Percentiles rank a stretch among this genome's conserved stretches.
phyloP scores from a whole-genome alignment of 768 basidiomycete species.

The Suillus subalutaceus region DNA sequence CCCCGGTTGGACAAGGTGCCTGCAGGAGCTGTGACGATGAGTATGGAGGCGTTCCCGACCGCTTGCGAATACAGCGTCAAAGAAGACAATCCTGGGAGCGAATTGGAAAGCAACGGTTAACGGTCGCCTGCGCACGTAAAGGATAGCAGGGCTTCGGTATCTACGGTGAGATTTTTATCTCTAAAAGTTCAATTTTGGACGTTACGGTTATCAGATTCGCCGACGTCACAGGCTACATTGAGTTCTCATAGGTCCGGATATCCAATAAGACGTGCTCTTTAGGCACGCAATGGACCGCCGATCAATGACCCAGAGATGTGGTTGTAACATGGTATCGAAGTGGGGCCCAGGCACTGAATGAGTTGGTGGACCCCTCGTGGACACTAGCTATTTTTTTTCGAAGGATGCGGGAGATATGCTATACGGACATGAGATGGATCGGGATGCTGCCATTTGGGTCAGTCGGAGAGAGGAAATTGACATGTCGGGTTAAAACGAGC shows the following conservation, averaged over 20 bases:
- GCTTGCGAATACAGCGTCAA: background rate
- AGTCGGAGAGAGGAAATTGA: slow-evolving; percentile 18
- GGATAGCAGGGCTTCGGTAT: background rate
- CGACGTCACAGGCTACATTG: background rate
- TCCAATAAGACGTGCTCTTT: background rate
- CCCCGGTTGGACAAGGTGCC: background rate
- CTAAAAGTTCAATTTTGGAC: background rate
- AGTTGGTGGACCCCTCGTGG: background rate
- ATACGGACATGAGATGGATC: slow-evolving; percentile 20
- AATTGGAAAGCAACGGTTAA: background rate
- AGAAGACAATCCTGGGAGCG: background rate
- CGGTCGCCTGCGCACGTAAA: background rate
- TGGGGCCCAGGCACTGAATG: slow-evolving; percentile 11
- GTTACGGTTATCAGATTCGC: background rate
- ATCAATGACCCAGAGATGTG: slow-evolving; percentile 1
- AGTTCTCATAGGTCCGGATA: slow-evolving; percentile 1
- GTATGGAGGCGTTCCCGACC: background rate
- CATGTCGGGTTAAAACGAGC: slow-evolving; percentile 12
- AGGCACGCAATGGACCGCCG: slow-evolving; percentile 11
- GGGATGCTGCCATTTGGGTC: slow-evolving; percentile 14
- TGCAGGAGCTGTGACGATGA: background rate
- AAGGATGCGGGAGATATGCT: slow-evolving; percentile 22
- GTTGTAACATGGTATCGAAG: slow-evolving; percentile 13
- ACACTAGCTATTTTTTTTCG: background rate
- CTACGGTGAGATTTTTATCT: slow-evolving; percentile 3